Percentiles rank a stretch among this genome's conserved stretches.
Conservation (phyloP, 2,329 filamentous ascomycete genomes). For the Alternaria sp. region DNA sequence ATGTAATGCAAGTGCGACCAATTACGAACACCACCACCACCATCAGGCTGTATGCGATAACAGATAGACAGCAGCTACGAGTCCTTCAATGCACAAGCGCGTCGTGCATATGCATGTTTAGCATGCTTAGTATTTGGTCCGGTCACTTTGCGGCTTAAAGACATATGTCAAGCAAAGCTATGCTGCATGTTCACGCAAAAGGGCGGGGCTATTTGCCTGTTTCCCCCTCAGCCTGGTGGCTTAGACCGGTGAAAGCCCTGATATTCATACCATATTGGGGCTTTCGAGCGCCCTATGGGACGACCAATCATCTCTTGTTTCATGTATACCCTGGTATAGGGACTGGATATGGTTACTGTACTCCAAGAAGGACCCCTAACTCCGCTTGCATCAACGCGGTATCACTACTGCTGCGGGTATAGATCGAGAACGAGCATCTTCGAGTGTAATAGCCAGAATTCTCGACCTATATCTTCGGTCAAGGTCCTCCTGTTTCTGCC, state of each 20-base stretch:
- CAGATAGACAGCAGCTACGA: constrained; percentile 10
- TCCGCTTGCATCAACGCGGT: constrained; percentile 23
- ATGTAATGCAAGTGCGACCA: constrained; percentile 12
- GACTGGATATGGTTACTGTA: constrained; percentile 12
- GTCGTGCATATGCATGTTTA: constrained; percentile 19
- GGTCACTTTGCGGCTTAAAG: constrained; percentile 31
- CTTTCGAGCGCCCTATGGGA: constrained; percentile 20
- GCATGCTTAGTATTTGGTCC: constrained; percentile 17
- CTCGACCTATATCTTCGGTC: constrained; percentile 24
- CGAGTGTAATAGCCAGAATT: constrained; percentile 12
- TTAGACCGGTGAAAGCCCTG: constrained; percentile 30
- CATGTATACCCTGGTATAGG: constrained; percentile 5
- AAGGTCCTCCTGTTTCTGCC: constrained; percentile 26
- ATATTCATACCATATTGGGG: constrained; percentile 24
- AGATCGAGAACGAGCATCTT: constrained; percentile 9
- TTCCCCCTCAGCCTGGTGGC: constrained; percentile 24
- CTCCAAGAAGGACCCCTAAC: constrained; percentile 16
- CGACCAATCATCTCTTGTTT: constrained; percentile 23
- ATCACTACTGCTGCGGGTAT: constrained; percentile 17
- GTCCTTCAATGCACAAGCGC: constrained; percentile 23
- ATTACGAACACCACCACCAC: constrained; percentile 2
- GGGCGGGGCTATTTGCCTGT: constrained; percentile 25
- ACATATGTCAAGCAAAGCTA: constrained; percentile 5
- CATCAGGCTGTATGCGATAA: constrained; percentile 20
- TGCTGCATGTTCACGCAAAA: constrained; percentile 8